Base-by-base conservation (phyloP, 2,329 filamentous ascomycete genomes). In the Fusarium kyushuense region DNA sequence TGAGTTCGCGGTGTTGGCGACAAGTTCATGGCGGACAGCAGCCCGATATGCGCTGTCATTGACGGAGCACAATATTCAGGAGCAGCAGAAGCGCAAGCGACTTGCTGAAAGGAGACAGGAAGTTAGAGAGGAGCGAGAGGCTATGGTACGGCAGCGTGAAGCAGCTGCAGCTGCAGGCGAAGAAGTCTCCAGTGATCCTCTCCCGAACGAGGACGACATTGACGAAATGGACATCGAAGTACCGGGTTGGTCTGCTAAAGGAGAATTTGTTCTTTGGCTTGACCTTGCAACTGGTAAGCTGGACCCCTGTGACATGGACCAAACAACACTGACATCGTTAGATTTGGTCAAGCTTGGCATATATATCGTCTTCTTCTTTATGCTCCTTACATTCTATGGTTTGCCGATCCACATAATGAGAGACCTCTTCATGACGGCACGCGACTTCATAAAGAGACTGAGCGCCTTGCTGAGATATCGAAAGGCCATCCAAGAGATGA, bases 201-300 rank as follows among this genome's bases (percentile, higher is more conserved):
- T 91, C 23, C 89, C 88, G 3, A 84, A 84, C 55, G 90, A 92
- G 62, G 89, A 93, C 47, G 91, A 95, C 59, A 86, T 97, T 21
- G 93, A 97, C 63, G 94, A 97, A 77, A 93, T 96, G 83, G 94
- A 99, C 71, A 91, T 96, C 54, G 96, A 99, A 77, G 93, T 97
- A 21, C 92, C 94, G 6, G 96, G 95, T 12, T 99, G 96, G 96
- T 94, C 97, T 76, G 90, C 93, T 63, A 99, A 98, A 82, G 93
- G 96, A 36, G 92, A 96, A 72, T 98, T 92, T 87, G 85, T 97
- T 16, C 89, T 99, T 71, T 94, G 90, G 75, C 84, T 98, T 60
- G 95, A 99, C 77, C 86, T 99, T 19, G 78, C 91, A 42, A 93
- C 92, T 48, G 91, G 91, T 93, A 83, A 79, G 87, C 12, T 33